A percentile compares a stretch with the other conserved stretches of the same genome.
Conservation (phyloP, 495 filamentous ascomycete genomes). For the Rostrohypoxylon terebratum region DNA sequence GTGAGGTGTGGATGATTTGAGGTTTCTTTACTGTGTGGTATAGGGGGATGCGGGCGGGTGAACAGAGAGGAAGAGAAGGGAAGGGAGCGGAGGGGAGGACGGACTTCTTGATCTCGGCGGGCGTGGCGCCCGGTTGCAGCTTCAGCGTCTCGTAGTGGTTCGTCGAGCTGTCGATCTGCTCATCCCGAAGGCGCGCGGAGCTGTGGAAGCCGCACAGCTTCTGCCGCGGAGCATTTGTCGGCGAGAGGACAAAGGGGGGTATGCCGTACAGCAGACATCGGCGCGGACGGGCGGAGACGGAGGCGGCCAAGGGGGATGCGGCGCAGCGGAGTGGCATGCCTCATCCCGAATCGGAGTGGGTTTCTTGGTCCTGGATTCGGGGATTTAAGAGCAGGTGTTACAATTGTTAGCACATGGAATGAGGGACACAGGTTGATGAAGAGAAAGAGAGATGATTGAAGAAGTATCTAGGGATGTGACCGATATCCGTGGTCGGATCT, state of each 20-base stretch:
- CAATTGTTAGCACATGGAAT: background rate
- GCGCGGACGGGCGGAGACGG: slow-evolving; percentile 25
- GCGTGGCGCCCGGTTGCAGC: slow-evolving; percentile 73
- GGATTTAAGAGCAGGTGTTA: background rate
- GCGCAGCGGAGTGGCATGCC: slow-evolving; percentile 42
- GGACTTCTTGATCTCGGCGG: slow-evolving; percentile 86
- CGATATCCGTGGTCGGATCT: slow-evolving; percentile 3
- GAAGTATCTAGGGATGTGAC: slow-evolving; percentile 1
- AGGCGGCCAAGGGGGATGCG: slow-evolving; percentile 23
- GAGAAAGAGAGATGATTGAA: background rate
- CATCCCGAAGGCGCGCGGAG: slow-evolving; percentile 38
- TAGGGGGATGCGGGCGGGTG: background rate
- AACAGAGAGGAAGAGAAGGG: background rate
- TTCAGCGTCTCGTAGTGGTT: slow-evolving; percentile 89
- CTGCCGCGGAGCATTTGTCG: background rate
- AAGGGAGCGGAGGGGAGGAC: background rate
- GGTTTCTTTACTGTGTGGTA: slow-evolving; percentile 6
- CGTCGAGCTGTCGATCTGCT: slow-evolving; percentile 48
- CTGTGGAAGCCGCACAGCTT: slow-evolving; percentile 16
- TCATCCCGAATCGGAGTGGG: slow-evolving; percentile 33
- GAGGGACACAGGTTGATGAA: background rate
- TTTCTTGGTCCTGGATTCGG: slow-evolving; percentile 13
- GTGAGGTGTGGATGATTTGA: slow-evolving; percentile 19
- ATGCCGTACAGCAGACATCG: slow-evolving; percentile 23
- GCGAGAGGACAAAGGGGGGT: slow-evolving; percentile 7